These are phyloP conservation scores for Penicillium dipodomyicola DNA, from an alignment of 495 filamentous ascomycete genomes.

Conservation along the genomic window DNA sequence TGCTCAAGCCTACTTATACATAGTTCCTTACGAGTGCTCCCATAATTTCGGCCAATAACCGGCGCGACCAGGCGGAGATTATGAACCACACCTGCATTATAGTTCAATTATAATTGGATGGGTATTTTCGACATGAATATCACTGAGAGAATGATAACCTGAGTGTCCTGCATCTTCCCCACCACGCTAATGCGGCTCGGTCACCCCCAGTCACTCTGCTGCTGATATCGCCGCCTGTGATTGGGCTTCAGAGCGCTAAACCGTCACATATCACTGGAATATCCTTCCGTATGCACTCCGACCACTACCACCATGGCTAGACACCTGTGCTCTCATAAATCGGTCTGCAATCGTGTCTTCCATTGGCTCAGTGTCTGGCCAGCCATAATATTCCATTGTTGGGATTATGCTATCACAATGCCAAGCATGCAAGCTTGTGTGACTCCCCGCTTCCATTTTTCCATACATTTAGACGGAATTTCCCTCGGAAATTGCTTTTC, in stretches of 20 bases:
- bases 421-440: slow-evolving; percentile 11
- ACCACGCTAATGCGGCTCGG: slow-evolving; percentile 30
- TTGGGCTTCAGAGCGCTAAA: slow-evolving; percentile 27
- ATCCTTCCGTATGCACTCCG: slow-evolving; percentile 7
- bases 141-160: background rate
- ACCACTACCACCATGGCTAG: slow-evolving; percentile 6
- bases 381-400: background rate
- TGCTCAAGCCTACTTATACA: background rate
- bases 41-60: background rate
- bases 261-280: slow-evolving; percentile 23
- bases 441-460: slow-evolving; percentile 17
- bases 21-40: background rate
- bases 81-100: background rate
- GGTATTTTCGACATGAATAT: background rate
- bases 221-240: slow-evolving; percentile 12
- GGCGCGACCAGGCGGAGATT: background rate
- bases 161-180: slow-evolving; percentile 6
- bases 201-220: slow-evolving; percentile 26
- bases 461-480: slow-evolving; percentile 22
- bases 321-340: slow-evolving; percentile 12
- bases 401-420: slow-evolving; percentile 19
- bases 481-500: slow-evolving; percentile 11
- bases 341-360: background rate
- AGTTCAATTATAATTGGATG: slow-evolving; percentile 1
- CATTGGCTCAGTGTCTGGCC: slow-evolving; percentile 17